Conservation (phyloP, 1,284 basidiomycete genomes). For the Bjerkandera adusta region DNA sequence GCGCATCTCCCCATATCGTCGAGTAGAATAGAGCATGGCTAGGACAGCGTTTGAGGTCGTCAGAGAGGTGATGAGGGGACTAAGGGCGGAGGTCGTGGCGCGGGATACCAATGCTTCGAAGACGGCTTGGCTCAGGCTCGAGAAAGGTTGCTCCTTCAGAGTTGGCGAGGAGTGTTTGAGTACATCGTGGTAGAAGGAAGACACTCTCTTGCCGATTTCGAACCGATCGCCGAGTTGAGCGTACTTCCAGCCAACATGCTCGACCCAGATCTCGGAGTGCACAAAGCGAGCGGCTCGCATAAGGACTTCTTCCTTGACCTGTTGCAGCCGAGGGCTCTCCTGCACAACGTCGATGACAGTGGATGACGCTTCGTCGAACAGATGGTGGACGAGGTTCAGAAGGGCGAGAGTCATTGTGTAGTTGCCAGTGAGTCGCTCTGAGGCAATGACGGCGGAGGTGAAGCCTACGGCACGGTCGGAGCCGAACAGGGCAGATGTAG, state of each 20-base stretch:
- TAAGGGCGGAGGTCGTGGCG: conserved; percentile 72
- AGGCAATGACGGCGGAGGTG: conserved; percentile 63
- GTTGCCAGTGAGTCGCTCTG: conserved; percentile 70
- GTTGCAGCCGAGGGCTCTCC: conserved; percentile 56
- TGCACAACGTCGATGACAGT: conserved; percentile 52
- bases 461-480: conserved; percentile 52
- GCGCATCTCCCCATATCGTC: conserved; percentile 67
- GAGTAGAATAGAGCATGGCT: conserved; percentile 54
- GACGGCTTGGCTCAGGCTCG: conserved; percentile 57
- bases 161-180: conserved; percentile 60
- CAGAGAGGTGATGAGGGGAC: conserved; percentile 70
- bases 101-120: conserved; percentile 66
- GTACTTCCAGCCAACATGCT: conserved; percentile 83
- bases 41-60: conserved; percentile 60
- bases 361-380: conserved; percentile 72
- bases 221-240: conserved; percentile 74
- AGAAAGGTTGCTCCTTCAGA: conserved; percentile 52
- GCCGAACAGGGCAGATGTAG: conserved; percentile 75
- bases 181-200: conserved; percentile 64
- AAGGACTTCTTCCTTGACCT: conserved; percentile 81
- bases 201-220: conserved; percentile 71
- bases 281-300: conserved; percentile 75
- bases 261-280: conserved; percentile 84
- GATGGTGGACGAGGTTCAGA: conserved; percentile 71
- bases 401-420: conserved; percentile 81